phyloP scores from a whole-genome alignment of 1,284 basidiomycete species.

The Tilletia setariae region DNA sequence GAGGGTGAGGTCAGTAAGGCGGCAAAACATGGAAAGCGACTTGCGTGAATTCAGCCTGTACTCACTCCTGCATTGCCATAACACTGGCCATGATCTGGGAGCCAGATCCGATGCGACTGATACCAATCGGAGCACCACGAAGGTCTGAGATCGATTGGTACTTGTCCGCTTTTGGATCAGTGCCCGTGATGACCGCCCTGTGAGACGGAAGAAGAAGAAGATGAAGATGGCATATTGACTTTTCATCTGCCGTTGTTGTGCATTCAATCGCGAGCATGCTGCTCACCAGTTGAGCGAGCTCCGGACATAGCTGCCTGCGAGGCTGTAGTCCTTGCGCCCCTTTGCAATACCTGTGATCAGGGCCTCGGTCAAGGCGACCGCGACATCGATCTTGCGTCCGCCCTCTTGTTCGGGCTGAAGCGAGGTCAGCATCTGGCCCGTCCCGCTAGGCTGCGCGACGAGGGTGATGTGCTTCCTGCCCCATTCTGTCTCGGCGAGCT shows the following conservation, averaged over 20 bases:
- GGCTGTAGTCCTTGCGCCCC: conserved; percentile 78
- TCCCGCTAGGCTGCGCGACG: conserved; percentile 44
- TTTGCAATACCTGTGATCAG: conserved; percentile 84
- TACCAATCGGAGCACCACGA: conserved; percentile 77
- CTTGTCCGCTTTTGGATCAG: conserved; percentile 57
- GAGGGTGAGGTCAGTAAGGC: not conserved
- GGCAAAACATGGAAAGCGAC: not conserved
- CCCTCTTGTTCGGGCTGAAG: conserved; percentile 26
- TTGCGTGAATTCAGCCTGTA: not conserved
- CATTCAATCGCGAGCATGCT: not conserved
- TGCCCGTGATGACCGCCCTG: conserved; percentile 90
- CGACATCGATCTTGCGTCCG: conserved; percentile 46
- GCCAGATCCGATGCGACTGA: conserved; percentile 70
- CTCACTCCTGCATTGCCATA: conserved; percentile 70
- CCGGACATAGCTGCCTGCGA: conserved; percentile 85
- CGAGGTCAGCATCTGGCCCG: conserved; percentile 50
- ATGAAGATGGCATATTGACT: too few species aligned
- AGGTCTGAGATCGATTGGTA: conserved; percentile 74
- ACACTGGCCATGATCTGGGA: conserved; percentile 80
- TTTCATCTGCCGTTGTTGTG: too few species aligned
- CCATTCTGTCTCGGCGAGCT: conserved; percentile 43
- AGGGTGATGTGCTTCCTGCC: conserved; percentile 40
- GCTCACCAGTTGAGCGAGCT: conserved; percentile 47
- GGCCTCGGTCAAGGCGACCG: conserved; percentile 84
- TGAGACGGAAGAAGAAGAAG: conserved; percentile 29